Percentiles rank a stretch among this genome's conserved stretches.
phyloP scores from a whole-genome alignment of 1,284 basidiomycete species.

The Melanopsichium pennsylvanicum region DNA sequence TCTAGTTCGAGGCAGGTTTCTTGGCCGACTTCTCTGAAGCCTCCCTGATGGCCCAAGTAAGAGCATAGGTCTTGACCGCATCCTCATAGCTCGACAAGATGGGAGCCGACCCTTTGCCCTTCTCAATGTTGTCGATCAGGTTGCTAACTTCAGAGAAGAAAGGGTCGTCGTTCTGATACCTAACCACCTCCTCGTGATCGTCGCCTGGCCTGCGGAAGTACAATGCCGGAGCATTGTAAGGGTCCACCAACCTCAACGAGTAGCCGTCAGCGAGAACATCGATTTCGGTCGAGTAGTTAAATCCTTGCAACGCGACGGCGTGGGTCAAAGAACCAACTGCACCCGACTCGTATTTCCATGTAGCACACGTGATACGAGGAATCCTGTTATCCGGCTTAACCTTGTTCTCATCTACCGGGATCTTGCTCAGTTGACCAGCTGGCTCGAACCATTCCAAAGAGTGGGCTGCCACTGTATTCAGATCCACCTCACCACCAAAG shows the following conservation, averaged over 20 bases:
- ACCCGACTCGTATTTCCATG: conserved; percentile 64
- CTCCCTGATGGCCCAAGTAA: conserved; percentile 63
- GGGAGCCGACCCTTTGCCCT: conserved; percentile 50
- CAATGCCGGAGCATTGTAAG: conserved; percentile 64
- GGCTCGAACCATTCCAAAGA: conserved; percentile 64
- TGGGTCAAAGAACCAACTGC: conserved; percentile 65
- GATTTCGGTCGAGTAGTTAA: conserved; percentile 64
- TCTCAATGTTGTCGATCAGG: conserved; percentile 63
- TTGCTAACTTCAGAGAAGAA: conserved; percentile 65
- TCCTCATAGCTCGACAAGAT: conserved; percentile 61
- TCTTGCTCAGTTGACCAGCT: conserved; percentile 83
- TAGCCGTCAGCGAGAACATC: conserved; percentile 64
- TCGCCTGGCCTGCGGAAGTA: conserved; percentile 64
- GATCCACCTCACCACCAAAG: conserved; percentile 96
- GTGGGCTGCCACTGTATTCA: conserved; percentile 75
- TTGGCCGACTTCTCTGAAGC: conserved; percentile 57
- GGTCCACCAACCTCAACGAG: conserved; percentile 62
- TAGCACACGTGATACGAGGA: conserved; percentile 63
- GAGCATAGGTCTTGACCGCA: conserved; percentile 64
- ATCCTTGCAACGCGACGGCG: conserved; percentile 63
- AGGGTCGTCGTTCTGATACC: conserved; percentile 65
- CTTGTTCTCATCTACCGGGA: conserved; percentile 79
- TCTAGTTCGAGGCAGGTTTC: conserved; percentile 30
- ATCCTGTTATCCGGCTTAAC: conserved; percentile 69
- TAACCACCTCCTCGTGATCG: conserved; percentile 65